phyloP scores from a whole-genome alignment of 148 eudicot species.

The Mesembryanthemum crystallinum region DNA sequence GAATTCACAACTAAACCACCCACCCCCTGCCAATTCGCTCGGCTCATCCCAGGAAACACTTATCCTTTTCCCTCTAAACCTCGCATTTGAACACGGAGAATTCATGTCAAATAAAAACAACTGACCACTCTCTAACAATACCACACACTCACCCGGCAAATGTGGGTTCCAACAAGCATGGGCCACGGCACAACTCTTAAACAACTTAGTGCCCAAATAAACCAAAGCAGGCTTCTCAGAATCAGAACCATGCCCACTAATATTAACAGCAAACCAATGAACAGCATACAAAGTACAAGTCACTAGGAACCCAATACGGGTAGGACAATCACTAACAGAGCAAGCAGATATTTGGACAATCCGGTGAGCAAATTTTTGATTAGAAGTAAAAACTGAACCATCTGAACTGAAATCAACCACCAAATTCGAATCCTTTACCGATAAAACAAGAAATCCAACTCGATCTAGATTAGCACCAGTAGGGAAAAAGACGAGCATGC shows the following conservation, averaged over 20 bases:
- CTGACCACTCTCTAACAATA: conserved; percentile 65
- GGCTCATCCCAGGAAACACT: conserved; percentile 41
- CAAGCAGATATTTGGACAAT: conserved; percentile 48
- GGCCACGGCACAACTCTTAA: conserved; percentile 44
- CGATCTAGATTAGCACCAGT: conserved; percentile 58
- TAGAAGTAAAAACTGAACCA: conserved; percentile 27
- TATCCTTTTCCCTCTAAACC: conserved; percentile 40
- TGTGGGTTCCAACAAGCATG: conserved; percentile 85
- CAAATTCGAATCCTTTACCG: conserved; percentile 28
- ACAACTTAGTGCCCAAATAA: conserved; percentile 40
- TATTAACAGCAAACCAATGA: conserved; percentile 50
- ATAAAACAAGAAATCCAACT: conserved; percentile 48
- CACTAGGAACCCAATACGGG: conserved; percentile 58
- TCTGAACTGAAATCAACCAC: conserved; percentile 16
- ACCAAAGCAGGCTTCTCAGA: conserved; percentile 36
- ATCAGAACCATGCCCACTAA: conserved; percentile 23
- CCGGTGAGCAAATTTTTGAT: conserved; percentile 31
- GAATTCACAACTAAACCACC: conserved; percentile 81
- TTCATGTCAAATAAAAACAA: conserved; percentile 60
- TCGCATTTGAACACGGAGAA: conserved; percentile 19
- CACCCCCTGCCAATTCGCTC: conserved; percentile 21
- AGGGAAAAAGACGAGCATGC: conserved; percentile 51
- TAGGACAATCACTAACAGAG: conserved; percentile 28
- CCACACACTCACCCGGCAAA: conserved; percentile 55
- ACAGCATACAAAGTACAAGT: conserved; percentile 56